These are phyloP conservation scores for Immersiella caudata DNA, from an alignment of 495 filamentous ascomycete genomes.

Conservation along the genomic window DNA sequence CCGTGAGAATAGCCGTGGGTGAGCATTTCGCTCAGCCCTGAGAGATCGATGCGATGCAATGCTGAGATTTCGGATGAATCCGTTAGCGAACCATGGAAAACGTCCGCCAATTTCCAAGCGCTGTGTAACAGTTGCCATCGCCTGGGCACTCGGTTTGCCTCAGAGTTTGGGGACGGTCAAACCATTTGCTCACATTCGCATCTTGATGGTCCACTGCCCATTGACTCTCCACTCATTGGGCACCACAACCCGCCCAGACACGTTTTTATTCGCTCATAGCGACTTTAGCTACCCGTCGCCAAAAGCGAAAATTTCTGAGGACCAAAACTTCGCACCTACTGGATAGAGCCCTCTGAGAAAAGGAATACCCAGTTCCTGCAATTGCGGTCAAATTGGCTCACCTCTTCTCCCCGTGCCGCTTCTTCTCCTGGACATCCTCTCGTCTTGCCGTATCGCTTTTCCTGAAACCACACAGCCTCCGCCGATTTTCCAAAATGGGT, in stretches of 20 bases:
- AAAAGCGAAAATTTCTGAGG: slow-evolving; percentile 19
- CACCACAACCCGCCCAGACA: slow-evolving; percentile 23
- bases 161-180: neutral
- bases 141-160: neutral
- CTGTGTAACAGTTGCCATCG: neutral
- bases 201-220: neutral
- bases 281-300: slow-evolving; percentile 4
- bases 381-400: slow-evolving; percentile 29
- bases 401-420: slow-evolving; percentile 25
- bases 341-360: neutral
- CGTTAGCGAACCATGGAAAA: neutral
- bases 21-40: neutral
- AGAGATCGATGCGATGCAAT: neutral
- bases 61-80: slow-evolving; percentile 8
- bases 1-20: neutral
- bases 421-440: slow-evolving; percentile 24
- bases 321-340: slow-evolving; percentile 4
- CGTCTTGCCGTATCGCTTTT: slow-evolving; percentile 8
- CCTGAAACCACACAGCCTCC: slow-evolving; percentile 18
- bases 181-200: neutral
- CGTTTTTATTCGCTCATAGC: slow-evolving; percentile 35
- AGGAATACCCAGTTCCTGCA: neutral
- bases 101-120: neutral
- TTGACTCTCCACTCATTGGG: slow-evolving; percentile 28
- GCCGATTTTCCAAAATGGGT: slow-evolving; percentile 34